Base-by-base conservation (phyloP, 495 filamentous ascomycete genomes). In the Podospora australis region DNA sequence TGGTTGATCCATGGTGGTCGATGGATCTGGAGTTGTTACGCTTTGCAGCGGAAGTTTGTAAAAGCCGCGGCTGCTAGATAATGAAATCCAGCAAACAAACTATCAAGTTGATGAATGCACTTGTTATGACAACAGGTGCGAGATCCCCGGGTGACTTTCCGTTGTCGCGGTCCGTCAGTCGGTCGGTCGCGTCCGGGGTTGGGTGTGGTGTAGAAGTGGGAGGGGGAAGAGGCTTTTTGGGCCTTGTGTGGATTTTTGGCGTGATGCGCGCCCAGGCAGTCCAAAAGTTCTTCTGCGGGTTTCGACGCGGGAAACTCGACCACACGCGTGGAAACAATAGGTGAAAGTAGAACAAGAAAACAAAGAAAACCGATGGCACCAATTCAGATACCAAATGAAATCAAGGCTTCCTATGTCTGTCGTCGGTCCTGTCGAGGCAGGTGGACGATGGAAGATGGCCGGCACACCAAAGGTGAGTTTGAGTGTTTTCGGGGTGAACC, bases 1-100 rank as follows among this genome's bases (percentile, higher is more conserved):
- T 20, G 58, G 53, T 49, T n/a, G n/a, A n/a, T 66, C 63, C 61
- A 64, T 66, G 41, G 38, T 23, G 49, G 50, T 42, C 38, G 53
- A 4, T 44, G 9, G 48, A 36, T 25, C 23, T 13, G 46, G n/a
- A 6, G 32, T n/a, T 36, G 32, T 0, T 36, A 17, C 14, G 32
- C 32, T 36, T 17, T 6, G 32, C 42, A 38, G 40, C 24, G 40
- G 17, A 41, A 26, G 13, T n/a, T 13, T 23, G 6, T 3, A 20
- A 25, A 7, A 6, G 46, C 39, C 10, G 34, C 5, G 16, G 19
- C 9, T 20, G 14, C 16, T 3, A 20, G 30, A 39, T 10, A 26
- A 40, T 22, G 24, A 28, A 30, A n/a, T 23, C 17, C 9, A 36
- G 24, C 34, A 40, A n/a, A n/a, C n/a, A n/a, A n/a, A n/a, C n/a